phyloP scores from a whole-genome alignment of 352 stramenopile species.

The Pythium rishiriense region DNA sequence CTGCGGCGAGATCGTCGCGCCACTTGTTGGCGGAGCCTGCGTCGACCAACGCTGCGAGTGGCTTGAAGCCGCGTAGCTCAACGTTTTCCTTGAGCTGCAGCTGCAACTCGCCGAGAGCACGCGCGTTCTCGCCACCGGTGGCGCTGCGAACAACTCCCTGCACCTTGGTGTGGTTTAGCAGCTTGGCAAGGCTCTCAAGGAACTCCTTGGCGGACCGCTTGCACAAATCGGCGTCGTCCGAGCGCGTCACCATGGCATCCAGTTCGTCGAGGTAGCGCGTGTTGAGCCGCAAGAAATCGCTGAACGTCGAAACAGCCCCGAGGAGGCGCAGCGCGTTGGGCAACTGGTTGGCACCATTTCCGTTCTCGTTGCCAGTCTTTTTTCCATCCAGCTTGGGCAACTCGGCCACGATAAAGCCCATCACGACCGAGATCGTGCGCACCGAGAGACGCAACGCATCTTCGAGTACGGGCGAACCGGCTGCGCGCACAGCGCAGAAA shows the following conservation, averaged over 20 bases:
- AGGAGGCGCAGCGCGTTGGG: slow-evolving; percentile 43
- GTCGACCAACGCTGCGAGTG: slow-evolving; percentile 39
- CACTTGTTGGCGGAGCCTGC: slow-evolving; percentile 25
- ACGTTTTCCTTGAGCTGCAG: slow-evolving; percentile 71
- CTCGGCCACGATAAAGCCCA: slow-evolving; percentile 50
- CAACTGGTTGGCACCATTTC: slow-evolving; percentile 22
- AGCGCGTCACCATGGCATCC: slow-evolving; percentile 33
- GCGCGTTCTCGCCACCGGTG: slow-evolving; percentile 21
- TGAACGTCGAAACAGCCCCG: slow-evolving; percentile 64
- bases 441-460: slow-evolving; percentile 63
- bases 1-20: slow-evolving; percentile 25
- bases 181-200: slow-evolving; percentile 42
- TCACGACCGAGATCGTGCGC: slow-evolving; percentile 42
- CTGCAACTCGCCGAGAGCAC: slow-evolving; percentile 38
- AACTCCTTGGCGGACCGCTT: slow-evolving; percentile 39
- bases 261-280: slow-evolving; percentile 45
- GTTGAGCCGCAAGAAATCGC: slow-evolving; percentile 61
- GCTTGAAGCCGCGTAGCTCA: slow-evolving; percentile 69
- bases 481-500: slow-evolving; percentile 59
- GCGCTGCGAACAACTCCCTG: slow-evolving; percentile 32
- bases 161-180: slow-evolving; percentile 58
- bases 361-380: slow-evolving; percentile 29
- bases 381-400: slow-evolving; percentile 13
- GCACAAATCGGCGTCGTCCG: slow-evolving; percentile 20
- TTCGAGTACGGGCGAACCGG: slow-evolving; percentile 28